Evolutionary conservation across 441 rosid species (phyloP), one percentile per base, ranked within the genome.

Genomic region (Syzygium syzygioides): DNA sequence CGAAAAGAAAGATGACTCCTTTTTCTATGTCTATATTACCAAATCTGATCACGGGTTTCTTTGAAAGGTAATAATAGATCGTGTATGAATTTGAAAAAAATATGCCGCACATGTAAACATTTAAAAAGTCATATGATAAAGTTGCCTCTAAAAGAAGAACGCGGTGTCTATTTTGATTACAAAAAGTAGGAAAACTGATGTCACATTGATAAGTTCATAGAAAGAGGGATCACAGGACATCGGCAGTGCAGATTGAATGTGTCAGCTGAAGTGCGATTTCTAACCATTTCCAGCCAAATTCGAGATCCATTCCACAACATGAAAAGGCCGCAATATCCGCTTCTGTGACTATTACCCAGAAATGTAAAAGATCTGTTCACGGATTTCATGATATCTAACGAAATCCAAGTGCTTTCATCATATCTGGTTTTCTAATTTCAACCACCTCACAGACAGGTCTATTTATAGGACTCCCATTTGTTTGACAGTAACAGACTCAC

Each of bases 341-440:
- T 64, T 17, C 76, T 8, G 34, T 87, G 88, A n/a, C 52, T 80
- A 86, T 86, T 87, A 56, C 32, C 86, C 83, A 79, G 57, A 79
- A 88, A 85, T 15, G 91, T 91, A 88, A 90, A 90, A 91, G 60
- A 92, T 91, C 90, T 68, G 85, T 86, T 85, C 41, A 10, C 71
- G 87, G 90, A 89, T 92, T 86, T 90, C 89, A 86, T 54, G 89
- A 89, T 88, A 26, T 79, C 71, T 55, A 87, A 89, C 88, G 86
- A 88, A 92, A 91, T 92, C 92, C 88, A 89, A 89, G 30, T 86
- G 68, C 79, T 88, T 41, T 64, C 76, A 17, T 4, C 76, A 17
- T 64, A 86, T 85, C 60, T 89, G 34, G 32, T 50, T 59, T 68
- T 90, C 90, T 57, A 50, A 45, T 86, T 66, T 34, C 85, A 76